A percentile compares a stretch with the other conserved stretches of the same genome.
Conservation (phyloP, 345 rosid species). For the Euphorbia peplus region DNA sequence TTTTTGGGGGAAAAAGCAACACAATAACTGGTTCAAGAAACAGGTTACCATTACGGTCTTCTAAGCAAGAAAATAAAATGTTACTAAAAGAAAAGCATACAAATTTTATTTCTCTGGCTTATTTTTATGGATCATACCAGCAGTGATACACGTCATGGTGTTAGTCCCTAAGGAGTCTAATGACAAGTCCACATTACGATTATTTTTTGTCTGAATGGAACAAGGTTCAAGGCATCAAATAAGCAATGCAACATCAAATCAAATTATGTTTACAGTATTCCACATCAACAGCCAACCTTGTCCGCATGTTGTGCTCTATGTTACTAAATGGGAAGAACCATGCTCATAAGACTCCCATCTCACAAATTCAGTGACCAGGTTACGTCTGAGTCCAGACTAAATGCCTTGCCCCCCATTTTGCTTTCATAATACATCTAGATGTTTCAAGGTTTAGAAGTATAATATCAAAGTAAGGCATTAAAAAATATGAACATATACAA, state of each 20-base stretch:
- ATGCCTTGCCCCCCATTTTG: not conserved
- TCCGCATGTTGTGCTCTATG: not conserved
- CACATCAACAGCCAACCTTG: not conserved
- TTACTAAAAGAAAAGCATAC: not conserved
- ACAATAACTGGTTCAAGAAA: not conserved
- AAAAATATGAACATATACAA: not conserved
- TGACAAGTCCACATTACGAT: not conserved
- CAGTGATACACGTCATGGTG: not conserved
- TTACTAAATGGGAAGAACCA: conserved; percentile 1
- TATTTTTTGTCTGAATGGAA: not conserved
- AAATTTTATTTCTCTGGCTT: not conserved
- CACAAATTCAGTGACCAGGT: conserved; percentile 3
- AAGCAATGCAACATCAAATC: not conserved
- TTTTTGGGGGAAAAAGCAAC: not conserved
- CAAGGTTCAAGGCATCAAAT: not conserved
- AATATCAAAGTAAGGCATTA: conserved; percentile 1
- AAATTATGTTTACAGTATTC: not conserved
- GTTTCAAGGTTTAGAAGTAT: not conserved
- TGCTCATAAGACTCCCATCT: not conserved
- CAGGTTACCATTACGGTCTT: not conserved
- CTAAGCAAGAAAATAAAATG: not conserved
- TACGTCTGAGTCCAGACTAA: not conserved
- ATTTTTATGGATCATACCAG: not conserved
- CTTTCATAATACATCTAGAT: not conserved
- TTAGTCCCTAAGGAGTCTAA: not conserved